phyloP scores from a whole-genome alignment of 2,329 filamentous ascomycete genomes.

The Xylariaceae sp. region DNA sequence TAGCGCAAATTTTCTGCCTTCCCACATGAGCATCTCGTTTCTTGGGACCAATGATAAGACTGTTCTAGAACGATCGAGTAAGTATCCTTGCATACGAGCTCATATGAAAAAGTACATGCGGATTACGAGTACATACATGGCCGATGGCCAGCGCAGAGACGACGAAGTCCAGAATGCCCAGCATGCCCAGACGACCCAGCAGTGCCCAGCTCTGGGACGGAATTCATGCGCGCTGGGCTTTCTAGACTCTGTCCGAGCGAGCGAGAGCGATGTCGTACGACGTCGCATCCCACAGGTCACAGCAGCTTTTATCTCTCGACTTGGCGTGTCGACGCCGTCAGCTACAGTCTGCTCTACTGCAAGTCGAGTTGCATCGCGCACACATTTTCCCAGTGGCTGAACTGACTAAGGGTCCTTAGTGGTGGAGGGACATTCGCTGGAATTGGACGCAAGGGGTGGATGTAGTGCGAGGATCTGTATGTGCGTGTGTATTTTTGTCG shows the following conservation, averaged over 20 bases:
- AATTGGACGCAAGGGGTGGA: not conserved
- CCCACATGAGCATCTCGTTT: not conserved
- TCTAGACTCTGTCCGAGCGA: no score
- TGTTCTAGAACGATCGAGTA: not conserved
- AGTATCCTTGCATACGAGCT: no score
- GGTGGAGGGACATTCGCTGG: not conserved
- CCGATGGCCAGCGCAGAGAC: no score
- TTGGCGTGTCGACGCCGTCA: no score
- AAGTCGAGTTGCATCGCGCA: not conserved
- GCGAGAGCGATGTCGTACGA: not conserved
- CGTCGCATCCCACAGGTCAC: not conserved
- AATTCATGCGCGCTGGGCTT: no score
- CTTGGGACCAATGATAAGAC: not conserved
- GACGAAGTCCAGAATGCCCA: no score
- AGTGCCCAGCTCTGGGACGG: no score
- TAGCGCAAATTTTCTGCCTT: not conserved
- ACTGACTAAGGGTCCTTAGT: not conserved
- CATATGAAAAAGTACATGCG: no score
- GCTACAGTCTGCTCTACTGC: not conserved
- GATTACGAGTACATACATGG: no score
- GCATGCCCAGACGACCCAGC: no score
- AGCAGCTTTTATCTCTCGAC: not conserved
- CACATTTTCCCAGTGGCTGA: no score
- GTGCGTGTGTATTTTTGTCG: not conserved
- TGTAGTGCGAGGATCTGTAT: not conserved